These are phyloP conservation scores for Venturia nashicola DNA, from an alignment of 2,329 filamentous ascomycete species.

Conservation along the genomic window DNA sequence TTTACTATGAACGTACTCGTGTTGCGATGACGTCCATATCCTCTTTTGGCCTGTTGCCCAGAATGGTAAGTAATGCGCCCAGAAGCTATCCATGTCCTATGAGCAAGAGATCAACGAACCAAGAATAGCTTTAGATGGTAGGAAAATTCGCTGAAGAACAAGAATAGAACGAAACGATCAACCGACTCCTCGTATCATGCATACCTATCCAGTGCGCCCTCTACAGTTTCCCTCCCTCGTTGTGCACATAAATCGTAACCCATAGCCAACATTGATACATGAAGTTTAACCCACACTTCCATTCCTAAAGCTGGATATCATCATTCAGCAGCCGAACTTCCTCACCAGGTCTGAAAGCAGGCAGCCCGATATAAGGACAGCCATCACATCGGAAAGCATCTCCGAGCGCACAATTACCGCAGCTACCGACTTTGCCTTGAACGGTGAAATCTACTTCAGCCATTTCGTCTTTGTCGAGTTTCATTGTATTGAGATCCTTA, in stretches of 20 bases:
- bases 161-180: background rate
- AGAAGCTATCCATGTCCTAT: background rate
- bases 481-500: conserved; percentile 50
- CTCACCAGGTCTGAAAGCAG: conserved; percentile 93
- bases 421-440: conserved; percentile 91
- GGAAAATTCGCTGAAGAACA: background rate
- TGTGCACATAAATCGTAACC: background rate
- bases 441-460: conserved; percentile 93
- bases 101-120: background rate
- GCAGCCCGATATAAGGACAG: conserved; percentile 80
- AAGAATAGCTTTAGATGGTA: background rate
- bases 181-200: background rate
- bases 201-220: background rate
- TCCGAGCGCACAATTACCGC: conserved; percentile 85
- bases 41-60: background rate
- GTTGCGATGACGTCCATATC: background rate
- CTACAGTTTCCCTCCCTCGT: background rate
- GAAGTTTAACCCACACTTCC: background rate
- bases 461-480: conserved; percentile 66
- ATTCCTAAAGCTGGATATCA: conserved; percentile 59
- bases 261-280: background rate
- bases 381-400: conserved; percentile 59
- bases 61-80: background rate
- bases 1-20: too few relatives aligned
- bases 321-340: conserved; percentile 83